Percentiles rank a stretch among this genome's conserved stretches.
Evolutionary conservation across 257 asterid genomes (phyloP).

Genomic region (Cruciata laevipes): DNA sequence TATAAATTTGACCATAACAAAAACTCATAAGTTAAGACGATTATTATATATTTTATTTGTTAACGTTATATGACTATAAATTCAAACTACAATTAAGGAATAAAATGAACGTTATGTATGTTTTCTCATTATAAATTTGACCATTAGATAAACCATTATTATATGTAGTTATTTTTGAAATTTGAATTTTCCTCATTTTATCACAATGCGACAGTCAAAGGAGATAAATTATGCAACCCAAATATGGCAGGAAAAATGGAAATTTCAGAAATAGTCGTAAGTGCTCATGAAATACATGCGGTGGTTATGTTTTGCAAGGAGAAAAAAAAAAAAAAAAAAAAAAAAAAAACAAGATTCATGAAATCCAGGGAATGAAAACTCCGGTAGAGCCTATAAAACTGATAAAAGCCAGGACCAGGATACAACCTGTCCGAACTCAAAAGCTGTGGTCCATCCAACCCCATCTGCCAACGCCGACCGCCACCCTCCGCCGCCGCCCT

Average conservation of each 20-base stretch:
- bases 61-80: too few species aligned
- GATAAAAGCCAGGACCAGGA: constrained; percentile 14
- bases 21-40: too few species aligned
- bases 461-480: neutral
- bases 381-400: neutral
- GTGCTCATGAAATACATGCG: neutral
- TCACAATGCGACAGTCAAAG: neutral
- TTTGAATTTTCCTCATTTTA: too few species aligned
- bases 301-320: neutral
- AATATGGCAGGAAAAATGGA: neutral
- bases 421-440: constrained; percentile 45
- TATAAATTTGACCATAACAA: too few species aligned
- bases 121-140: too few species aligned
- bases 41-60: too few species aligned
- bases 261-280: neutral
- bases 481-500: neutral
- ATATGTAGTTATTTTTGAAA: too few species aligned
- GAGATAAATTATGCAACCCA: neutral
- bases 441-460: constrained; percentile 26
- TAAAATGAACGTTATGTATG: too few species aligned
- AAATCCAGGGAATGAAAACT: neutral
- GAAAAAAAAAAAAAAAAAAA: too few species aligned
- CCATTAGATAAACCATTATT: too few species aligned
- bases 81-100: too few species aligned
- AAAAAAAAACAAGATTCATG: neutral